Conservation (phyloP, 1,284 basidiomycete species). For the Schizophyllum amplum region DNA sequence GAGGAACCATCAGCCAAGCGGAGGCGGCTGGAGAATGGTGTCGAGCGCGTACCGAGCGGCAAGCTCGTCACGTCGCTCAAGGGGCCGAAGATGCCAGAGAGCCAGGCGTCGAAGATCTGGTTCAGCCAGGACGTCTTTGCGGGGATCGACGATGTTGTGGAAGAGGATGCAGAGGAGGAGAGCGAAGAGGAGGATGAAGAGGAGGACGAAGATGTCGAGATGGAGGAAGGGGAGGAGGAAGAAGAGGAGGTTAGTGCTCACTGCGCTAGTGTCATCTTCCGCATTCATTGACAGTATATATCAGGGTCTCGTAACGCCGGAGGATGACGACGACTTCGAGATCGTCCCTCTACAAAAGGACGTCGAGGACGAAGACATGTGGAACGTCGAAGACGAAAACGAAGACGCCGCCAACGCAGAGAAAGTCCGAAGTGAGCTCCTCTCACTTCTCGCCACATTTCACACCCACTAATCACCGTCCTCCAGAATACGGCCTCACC, state of each 20-base stretch:
- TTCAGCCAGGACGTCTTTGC: conserved; percentile 94
- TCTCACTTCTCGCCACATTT: conserved; percentile 7
- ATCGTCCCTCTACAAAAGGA: conserved; percentile 61
- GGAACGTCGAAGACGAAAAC: conserved; percentile 79
- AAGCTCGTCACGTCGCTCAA: conserved; percentile 34
- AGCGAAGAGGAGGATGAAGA: conserved; percentile 29
- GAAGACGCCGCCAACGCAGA: conserved; percentile 68
- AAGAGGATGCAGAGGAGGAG: conserved; percentile 31
- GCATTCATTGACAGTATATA: neutral
- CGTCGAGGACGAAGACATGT: conserved; percentile 54
- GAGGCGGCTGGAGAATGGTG: conserved; percentile 28
- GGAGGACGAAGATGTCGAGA: conserved; percentile 25
- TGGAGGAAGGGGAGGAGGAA: conserved; percentile 12
- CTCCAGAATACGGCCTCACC: conserved; percentile 77
- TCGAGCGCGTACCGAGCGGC: conserved; percentile 28
- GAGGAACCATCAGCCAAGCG: conserved; percentile 26
- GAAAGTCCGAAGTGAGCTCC: conserved; percentile 59
- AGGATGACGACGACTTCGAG: conserved; percentile 57
- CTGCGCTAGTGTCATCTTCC: neutral
- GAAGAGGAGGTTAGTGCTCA: conserved; percentile 9
- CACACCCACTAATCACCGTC: neutral
- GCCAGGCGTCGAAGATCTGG: conserved; percentile 68
- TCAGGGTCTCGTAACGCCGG: conserved; percentile 7
- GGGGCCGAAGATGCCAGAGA: conserved; percentile 28
- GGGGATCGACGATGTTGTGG: conserved; percentile 53